Conservation (phyloP, 345 rosid genomes). For the Sonneratia alba region DNA sequence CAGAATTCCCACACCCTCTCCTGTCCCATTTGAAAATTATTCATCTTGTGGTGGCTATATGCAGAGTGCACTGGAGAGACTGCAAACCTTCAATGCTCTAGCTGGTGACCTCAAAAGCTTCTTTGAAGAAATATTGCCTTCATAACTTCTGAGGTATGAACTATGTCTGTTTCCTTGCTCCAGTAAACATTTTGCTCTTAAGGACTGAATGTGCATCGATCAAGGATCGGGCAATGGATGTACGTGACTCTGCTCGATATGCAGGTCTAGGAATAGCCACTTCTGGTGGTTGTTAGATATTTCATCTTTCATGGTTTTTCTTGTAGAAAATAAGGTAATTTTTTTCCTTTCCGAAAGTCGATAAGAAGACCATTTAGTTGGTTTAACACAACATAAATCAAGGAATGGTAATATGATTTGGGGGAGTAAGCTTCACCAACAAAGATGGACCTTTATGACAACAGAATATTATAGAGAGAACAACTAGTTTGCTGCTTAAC, state of each 20-base stretch:
- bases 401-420: not conserved
- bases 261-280: too few relatives aligned
- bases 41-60: not conserved
- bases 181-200: not conserved
- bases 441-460: not conserved
- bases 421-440: not conserved
- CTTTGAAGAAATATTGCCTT: conserved; percentile 45
- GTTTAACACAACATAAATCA: too few relatives aligned
- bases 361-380: too few relatives aligned
- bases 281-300: too few relatives aligned
- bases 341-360: too few relatives aligned
- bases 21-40: not conserved
- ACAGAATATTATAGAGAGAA: not conserved
- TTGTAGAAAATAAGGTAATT: too few relatives aligned
- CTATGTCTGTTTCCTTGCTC: not conserved
- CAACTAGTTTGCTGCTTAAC: not conserved
- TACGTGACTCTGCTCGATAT: too few relatives aligned
- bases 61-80: conserved; percentile 67
- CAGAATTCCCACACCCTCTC: not conserved
- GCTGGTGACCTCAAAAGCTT: conserved; percentile 49
- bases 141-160: conserved; percentile 11
- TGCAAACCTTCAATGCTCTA: conserved; percentile 47
- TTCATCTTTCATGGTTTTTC: too few relatives aligned
- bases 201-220: not conserved
- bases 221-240: not conserved